These are phyloP conservation scores for Vanrija sp. DNA, from an alignment of 1,284 basidiomycete species.

Conservation along the genomic window DNA sequence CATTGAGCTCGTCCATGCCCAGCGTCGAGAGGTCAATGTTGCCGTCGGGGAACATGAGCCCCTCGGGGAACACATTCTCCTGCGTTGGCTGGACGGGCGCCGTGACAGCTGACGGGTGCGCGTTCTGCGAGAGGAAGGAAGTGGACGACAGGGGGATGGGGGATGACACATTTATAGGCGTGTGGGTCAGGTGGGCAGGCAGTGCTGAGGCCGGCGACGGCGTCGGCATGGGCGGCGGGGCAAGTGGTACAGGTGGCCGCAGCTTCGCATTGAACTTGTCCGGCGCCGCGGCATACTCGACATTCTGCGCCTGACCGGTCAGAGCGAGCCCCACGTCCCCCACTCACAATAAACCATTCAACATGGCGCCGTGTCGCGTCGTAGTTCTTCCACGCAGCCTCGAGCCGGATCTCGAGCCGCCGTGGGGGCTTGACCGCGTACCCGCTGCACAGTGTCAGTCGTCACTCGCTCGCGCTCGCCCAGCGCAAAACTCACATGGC, in stretches of 20 bases:
- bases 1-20: conserved; percentile 25
- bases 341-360: conserved; percentile 29
- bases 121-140: conserved; percentile 18
- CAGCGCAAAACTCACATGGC: conserved; percentile 16
- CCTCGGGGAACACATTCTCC: conserved; percentile 2
- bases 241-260: conserved; percentile 15
- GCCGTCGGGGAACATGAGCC: conserved; percentile 6
- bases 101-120: not conserved
- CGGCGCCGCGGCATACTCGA: conserved; percentile 14
- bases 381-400: conserved; percentile 28
- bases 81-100: not conserved
- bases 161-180: conserved; percentile 13
- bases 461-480: too few relatives aligned
- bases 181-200: conserved; percentile 9
- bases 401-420: conserved; percentile 21
- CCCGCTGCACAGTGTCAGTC: conserved; percentile 5
- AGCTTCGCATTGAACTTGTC: conserved; percentile 19
- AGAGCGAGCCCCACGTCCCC: not conserved
- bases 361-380: conserved; percentile 27
- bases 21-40: conserved; percentile 11
- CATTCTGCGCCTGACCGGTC: conserved; percentile 10
- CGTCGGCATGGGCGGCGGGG: conserved; percentile 15
- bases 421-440: conserved; percentile 12
- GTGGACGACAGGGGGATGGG: conserved; percentile 24
- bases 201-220: conserved; percentile 14